Evolutionary conservation across 768 basidiomycete species (phyloP).

Genomic region (Mycena epipterygia): DNA sequence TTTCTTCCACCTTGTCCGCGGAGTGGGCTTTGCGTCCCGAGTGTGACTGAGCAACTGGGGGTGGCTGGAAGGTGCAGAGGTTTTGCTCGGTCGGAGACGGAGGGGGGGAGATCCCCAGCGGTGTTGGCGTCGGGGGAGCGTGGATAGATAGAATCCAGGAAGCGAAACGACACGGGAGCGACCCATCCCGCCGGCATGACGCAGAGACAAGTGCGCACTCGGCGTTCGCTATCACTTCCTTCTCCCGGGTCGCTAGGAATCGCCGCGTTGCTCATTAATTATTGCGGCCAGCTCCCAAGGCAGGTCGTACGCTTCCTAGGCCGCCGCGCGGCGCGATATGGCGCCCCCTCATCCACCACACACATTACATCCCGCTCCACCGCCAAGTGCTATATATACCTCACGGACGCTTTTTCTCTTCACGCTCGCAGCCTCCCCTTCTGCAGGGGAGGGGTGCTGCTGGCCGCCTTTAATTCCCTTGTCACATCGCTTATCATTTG

Average conservation of each 20-base stretch:
- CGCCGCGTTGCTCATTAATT: slow-evolving; percentile 28
- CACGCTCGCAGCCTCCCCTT: slow-evolving; percentile 27
- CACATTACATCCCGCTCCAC: slow-evolving; percentile 11
- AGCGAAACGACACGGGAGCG: slow-evolving; percentile 22
- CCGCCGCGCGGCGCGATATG: slow-evolving; percentile 31
- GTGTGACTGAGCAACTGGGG: slow-evolving; percentile 61
- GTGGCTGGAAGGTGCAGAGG: slow-evolving; percentile 62
- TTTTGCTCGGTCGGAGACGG: slow-evolving; percentile 34
- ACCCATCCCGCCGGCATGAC: slow-evolving; percentile 7
- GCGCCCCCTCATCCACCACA: slow-evolving; percentile 8
- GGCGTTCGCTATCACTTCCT: slow-evolving; percentile 13
- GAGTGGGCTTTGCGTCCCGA: slow-evolving; percentile 55
- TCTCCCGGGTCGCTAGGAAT: slow-evolving; percentile 2
- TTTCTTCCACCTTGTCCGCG: slow-evolving; percentile 39
- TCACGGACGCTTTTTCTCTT: slow-evolving; percentile 37
- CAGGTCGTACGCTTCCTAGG: slow-evolving; percentile 20
- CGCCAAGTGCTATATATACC: slow-evolving; percentile 25
- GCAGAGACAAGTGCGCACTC: slow-evolving; percentile 9
- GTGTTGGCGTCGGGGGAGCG: slow-evolving; percentile 8
- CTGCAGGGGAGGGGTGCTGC: slow-evolving; percentile 10
- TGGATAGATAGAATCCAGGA: slow-evolving; percentile 17
- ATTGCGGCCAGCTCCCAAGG: slow-evolving; percentile 17
- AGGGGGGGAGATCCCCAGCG: slow-evolving; percentile 18
- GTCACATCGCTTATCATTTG: background rate
- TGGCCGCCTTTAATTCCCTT: slow-evolving; percentile 29